phyloP scores from a whole-genome alignment of 495 filamentous ascomycete genomes.

The Lentithecium fluviatile region DNA sequence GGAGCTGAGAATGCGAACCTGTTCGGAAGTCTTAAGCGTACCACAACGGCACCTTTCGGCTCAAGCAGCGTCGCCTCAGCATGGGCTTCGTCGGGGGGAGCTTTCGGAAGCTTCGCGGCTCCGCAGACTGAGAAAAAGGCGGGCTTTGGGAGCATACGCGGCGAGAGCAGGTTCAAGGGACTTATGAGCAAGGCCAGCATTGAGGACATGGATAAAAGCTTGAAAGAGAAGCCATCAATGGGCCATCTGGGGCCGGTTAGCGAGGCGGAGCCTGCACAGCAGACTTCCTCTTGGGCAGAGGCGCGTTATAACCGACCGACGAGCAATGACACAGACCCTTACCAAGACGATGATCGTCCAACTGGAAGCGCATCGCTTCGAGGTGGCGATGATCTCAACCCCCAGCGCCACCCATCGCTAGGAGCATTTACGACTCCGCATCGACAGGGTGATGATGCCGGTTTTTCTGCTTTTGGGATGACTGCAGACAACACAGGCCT shows the following conservation, averaged over 20 bases:
- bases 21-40: constrained; percentile 66
- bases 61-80: constrained; percentile 60
- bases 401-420: constrained; percentile 49
- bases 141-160: constrained; percentile 64
- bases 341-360: constrained; percentile 61
- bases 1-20: constrained; percentile 52
- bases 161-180: constrained; percentile 81
- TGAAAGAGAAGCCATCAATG: constrained; percentile 56
- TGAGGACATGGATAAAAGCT: constrained; percentile 58
- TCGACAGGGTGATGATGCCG: constrained; percentile 54
- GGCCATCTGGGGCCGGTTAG: constrained; percentile 55
- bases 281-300: constrained; percentile 56
- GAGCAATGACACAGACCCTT: constrained; percentile 81
- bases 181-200: constrained; percentile 73
- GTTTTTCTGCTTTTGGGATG: constrained; percentile 75
- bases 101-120: constrained; percentile 83
- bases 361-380: constrained; percentile 78
- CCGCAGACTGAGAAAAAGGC: constrained; percentile 68
- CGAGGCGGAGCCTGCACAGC: constrained; percentile 50
- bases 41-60: constrained; percentile 62
- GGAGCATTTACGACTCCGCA: constrained; percentile 57
- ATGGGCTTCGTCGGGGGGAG: constrained; percentile 62
- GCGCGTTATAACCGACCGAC: constrained; percentile 50
- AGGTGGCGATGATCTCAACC: constrained; percentile 71
- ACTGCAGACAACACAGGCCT: constrained; percentile 66